phyloP scores from a whole-genome alignment of 176 grass and related monocot genomes.

The Triticum aestivum region IWGSC_CS_RefSeq_v2.1 NC_057797.1:185609342-185609841 shows the following conservation, averaged over 20 bases:
- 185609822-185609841: background rate
- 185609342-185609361: background rate
- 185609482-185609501: background rate
- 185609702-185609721: background rate
- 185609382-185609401: background rate
- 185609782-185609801: background rate
- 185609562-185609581: too few species aligned
- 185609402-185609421: background rate
- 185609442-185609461: background rate
- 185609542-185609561: background rate
- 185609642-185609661: too few species aligned
- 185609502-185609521: background rate
- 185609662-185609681: too few species aligned
- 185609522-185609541: background rate
- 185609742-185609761: background rate
- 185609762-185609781: background rate
- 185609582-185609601: background rate
- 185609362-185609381: background rate
- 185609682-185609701: background rate
- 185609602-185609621: background rate
- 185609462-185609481: background rate
- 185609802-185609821: background rate
- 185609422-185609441: background rate
- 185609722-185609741: background rate
- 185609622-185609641: background rate